A percentile compares a stretch with the other conserved stretches of the same genome.
Conservation (phyloP, 257 asterid species). For the Forsythia viridissima region DNA sequence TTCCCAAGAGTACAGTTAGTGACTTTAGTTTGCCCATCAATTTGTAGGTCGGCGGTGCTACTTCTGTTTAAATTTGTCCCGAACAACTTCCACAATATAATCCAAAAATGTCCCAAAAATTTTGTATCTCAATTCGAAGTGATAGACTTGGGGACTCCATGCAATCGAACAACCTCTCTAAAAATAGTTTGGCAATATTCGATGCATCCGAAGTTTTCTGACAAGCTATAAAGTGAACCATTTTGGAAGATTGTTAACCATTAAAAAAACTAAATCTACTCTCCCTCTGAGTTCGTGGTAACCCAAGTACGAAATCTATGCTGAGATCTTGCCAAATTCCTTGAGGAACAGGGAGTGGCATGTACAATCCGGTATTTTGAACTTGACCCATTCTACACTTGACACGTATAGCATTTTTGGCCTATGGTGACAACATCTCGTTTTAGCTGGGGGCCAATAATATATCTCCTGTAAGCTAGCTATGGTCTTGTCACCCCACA, state of each 20-base stretch:
- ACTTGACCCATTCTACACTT: background rate
- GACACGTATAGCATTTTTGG: background rate
- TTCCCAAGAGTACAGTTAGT: background rate
- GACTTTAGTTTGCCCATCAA: background rate
- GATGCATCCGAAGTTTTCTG: background rate
- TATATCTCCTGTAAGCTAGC: background rate
- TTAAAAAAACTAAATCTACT: background rate
- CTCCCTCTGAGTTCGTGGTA: background rate
- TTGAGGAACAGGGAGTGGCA: background rate
- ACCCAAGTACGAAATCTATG: background rate
- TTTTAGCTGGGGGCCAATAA: constrained; percentile 3
- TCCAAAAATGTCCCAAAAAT: background rate
- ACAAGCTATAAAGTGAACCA: background rate
- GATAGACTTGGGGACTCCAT: background rate
- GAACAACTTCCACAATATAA: background rate
- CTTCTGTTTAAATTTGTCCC: background rate
- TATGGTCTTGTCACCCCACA: background rate
- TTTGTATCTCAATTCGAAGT: background rate
- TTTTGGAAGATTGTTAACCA: constrained; percentile 13
- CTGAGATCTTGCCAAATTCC: background rate
- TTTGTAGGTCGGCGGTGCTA: constrained; percentile 1
- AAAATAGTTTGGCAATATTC: background rate
- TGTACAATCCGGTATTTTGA: background rate
- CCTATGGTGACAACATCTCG: background rate
- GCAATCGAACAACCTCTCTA: background rate